Evolutionary conservation across 345 rosid genomes (phyloP).

Genomic region (Eucalyptus cloeziana): DNA sequence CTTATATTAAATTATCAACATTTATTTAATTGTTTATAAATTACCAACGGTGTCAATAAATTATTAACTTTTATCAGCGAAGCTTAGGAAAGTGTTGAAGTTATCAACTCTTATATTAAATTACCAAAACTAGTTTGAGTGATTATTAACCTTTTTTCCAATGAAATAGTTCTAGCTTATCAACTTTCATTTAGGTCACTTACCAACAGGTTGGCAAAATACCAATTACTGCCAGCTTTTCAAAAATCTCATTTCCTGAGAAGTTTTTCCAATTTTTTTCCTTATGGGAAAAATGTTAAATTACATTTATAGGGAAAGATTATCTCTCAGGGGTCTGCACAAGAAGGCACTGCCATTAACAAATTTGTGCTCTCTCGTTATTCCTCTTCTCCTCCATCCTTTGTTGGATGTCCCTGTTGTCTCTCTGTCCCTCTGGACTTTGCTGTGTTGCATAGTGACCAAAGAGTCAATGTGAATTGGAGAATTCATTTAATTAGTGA

Average conservation of each 20-base stretch:
- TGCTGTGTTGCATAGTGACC: neutral
- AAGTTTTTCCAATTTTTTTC: too few relatives aligned
- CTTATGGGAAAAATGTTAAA: too few relatives aligned
- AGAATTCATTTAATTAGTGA: neutral
- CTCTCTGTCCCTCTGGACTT: neutral
- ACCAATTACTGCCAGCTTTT: slow-evolving; percentile 1
- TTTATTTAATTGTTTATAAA: too few relatives aligned
- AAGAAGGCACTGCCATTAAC: neutral
- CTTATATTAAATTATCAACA: too few relatives aligned
- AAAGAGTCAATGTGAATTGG: neutral
- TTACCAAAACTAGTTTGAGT: too few relatives aligned
- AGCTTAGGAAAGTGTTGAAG: too few relatives aligned
- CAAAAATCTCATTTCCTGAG: neutral
- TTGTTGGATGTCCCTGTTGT: neutral
- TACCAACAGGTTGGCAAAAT: neutral
- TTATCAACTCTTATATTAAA: too few relatives aligned
- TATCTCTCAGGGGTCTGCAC: neutral
- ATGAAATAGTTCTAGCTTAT: too few relatives aligned
- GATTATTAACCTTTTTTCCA: too few relatives aligned
- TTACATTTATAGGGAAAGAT: neutral
- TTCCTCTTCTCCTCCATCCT: neutral
- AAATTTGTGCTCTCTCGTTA: neutral
- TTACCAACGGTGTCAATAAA: too few relatives aligned
- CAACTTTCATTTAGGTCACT: neutral
- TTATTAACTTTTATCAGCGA: too few relatives aligned